Conservation (phyloP, 2,329 filamentous ascomycete genomes). For the Fusarium graminum region DNA sequence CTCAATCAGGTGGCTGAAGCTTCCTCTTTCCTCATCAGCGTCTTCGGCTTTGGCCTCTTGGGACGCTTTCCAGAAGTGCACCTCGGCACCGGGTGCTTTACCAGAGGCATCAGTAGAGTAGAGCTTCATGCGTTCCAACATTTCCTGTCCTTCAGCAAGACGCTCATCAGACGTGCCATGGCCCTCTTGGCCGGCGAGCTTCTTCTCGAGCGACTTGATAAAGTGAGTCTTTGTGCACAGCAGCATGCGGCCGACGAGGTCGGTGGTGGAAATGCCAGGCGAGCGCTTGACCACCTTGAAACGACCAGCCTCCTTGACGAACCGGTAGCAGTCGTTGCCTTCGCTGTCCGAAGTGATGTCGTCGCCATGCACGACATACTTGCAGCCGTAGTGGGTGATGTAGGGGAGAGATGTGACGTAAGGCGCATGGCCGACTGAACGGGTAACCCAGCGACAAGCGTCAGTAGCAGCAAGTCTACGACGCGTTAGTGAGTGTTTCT, state of each 20-base stretch:
- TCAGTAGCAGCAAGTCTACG: slow-evolving; percentile 86
- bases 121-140: slow-evolving; percentile 81
- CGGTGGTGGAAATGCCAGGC: slow-evolving; percentile 95
- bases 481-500: slow-evolving; percentile 10
- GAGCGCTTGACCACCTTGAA: slow-evolving; percentile 98
- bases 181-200: slow-evolving; percentile 79
- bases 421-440: slow-evolving; percentile 84
- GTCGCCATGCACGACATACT: slow-evolving; percentile 95
- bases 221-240: slow-evolving; percentile 96
- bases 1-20: slow-evolving; percentile 75
- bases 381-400: slow-evolving; percentile 95
- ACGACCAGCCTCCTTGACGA: slow-evolving; percentile 91
- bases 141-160: slow-evolving; percentile 71
- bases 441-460: slow-evolving; percentile 94
- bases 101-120: slow-evolving; percentile 92
- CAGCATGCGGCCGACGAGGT: slow-evolving; percentile 97
- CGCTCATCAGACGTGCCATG: slow-evolving; percentile 77
- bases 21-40: slow-evolving; percentile 70
- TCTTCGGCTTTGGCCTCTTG: slow-evolving; percentile 60
- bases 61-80: slow-evolving; percentile 84
- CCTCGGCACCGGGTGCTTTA: slow-evolving; percentile 80
- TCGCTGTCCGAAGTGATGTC: slow-evolving; percentile 96
- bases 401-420: slow-evolving; percentile 95
- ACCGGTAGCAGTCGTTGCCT: slow-evolving; percentile 97
- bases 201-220: slow-evolving; percentile 80